These are phyloP conservation scores for Venturia nashicola DNA, from an alignment of 2,329 filamentous ascomycete species.

Conservation along the genomic window DNA sequence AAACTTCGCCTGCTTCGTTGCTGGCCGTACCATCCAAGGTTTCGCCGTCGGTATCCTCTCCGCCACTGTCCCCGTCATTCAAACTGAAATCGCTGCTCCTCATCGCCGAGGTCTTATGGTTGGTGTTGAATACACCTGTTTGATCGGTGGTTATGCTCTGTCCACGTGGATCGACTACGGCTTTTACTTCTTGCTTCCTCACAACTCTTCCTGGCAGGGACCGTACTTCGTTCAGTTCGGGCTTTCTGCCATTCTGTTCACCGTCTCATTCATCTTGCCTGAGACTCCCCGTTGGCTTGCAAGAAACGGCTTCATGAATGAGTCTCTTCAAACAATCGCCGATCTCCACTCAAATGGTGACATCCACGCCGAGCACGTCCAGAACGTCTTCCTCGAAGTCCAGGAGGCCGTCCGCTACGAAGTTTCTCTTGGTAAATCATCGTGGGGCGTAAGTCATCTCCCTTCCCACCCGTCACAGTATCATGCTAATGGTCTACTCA, in stretches of 20 bases:
- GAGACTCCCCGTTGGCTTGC: constrained; percentile 31
- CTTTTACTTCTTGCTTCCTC: background rate
- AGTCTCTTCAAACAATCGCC: constrained; percentile 28
- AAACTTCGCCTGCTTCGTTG: constrained; percentile 21
- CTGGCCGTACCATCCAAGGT: constrained; percentile 23
- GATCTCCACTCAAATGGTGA: constrained; percentile 26
- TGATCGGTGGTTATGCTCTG: constrained; percentile 25
- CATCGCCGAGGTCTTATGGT: constrained; percentile 27
- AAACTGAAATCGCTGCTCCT: constrained; percentile 26
- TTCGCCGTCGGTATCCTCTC: constrained; percentile 24
- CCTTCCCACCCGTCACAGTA: background rate
- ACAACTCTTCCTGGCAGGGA: background rate
- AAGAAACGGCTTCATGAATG: constrained; percentile 27
- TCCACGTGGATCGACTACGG: background rate
- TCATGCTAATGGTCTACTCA: constrained; percentile 14
- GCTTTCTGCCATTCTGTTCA: constrained; percentile 16
- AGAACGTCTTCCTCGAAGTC: constrained; percentile 11
- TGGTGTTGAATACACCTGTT: constrained; percentile 26
- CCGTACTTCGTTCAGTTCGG: background rate
- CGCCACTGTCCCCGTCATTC: constrained; percentile 25
- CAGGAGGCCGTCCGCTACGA: constrained; percentile 27
- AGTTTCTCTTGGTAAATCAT: constrained; percentile 21
- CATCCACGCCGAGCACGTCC: constrained; percentile 22
- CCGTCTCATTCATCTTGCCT: constrained; percentile 20
- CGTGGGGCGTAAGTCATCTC: constrained; percentile 18